These are phyloP conservation scores for Akanthomyces lecanii DNA, from an alignment of 2,329 filamentous ascomycete genomes.

Conservation along the genomic window DNA sequence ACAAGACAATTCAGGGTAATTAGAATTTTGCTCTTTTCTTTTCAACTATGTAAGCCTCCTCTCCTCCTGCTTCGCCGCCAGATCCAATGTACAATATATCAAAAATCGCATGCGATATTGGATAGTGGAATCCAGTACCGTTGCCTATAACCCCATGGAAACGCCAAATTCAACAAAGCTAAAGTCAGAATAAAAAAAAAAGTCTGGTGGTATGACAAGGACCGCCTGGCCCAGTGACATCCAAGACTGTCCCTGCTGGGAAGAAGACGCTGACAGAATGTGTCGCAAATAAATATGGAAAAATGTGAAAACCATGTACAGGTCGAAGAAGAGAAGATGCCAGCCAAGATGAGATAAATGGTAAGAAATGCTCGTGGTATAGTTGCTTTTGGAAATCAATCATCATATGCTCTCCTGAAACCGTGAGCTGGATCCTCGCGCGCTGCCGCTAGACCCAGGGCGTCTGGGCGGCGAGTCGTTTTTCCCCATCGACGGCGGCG, in stretches of 20 bases:
- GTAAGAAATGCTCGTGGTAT: constrained; percentile 13
- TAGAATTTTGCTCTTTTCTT: neutral
- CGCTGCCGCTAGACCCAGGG: constrained; percentile 24
- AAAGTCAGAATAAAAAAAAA: neutral
- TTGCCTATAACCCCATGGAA: constrained; percentile 1
- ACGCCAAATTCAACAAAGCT: neutral
- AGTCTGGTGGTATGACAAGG: neutral
- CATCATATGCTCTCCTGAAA: constrained; percentile 28
- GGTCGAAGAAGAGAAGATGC: constrained; percentile 2
- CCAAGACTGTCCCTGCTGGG: neutral
- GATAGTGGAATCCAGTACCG: neutral
- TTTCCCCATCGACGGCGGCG: constrained; percentile 25
- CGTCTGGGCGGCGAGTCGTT: constrained; percentile 23
- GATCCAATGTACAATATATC: constrained; percentile 5
- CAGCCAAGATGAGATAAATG: neutral
- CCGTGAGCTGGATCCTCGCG: constrained; percentile 22
- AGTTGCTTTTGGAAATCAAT: constrained; percentile 10
- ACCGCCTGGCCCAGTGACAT: neutral
- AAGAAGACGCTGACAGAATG: neutral
- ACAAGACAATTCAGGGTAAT: neutral
- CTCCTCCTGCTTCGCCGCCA: neutral
- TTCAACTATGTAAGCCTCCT: neutral
- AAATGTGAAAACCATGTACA: constrained; percentile 10
- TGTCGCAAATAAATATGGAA: neutral
- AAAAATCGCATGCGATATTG: neutral